Conservation (phyloP, 805 yeast genomes). For the Kuraishia cidri region DNA sequence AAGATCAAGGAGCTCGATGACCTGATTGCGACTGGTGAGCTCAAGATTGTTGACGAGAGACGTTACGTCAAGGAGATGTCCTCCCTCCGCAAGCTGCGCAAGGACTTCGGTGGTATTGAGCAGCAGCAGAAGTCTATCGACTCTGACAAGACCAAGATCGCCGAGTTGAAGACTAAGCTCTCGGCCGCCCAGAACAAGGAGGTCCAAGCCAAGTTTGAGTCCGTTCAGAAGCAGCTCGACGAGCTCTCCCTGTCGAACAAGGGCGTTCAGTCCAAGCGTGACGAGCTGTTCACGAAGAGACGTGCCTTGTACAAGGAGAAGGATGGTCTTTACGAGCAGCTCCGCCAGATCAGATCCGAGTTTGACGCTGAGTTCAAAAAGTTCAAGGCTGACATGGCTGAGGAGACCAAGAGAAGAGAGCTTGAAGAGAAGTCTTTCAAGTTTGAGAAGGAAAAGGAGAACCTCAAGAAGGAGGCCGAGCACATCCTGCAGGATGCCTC, state of each 20-base stretch:
- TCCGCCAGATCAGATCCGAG: slow-evolving; percentile 63
- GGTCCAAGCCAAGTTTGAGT: slow-evolving; percentile 59
- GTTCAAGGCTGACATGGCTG: slow-evolving; percentile 59
- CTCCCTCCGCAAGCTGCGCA: slow-evolving; percentile 68
- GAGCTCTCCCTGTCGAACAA: slow-evolving; percentile 53
- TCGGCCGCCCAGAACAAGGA: slow-evolving; percentile 51
- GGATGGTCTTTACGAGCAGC: slow-evolving; percentile 57
- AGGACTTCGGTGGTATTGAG: slow-evolving; percentile 67
- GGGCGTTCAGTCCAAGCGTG: slow-evolving; percentile 56
- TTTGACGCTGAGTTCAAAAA: slow-evolving; percentile 69
- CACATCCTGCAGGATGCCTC: slow-evolving; percentile 61
- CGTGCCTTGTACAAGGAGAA: slow-evolving; percentile 56
- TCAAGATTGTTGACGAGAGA: slow-evolving; percentile 89
- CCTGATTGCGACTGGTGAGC: slow-evolving; percentile 65
- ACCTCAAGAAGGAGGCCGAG: slow-evolving; percentile 51
- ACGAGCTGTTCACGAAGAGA: slow-evolving; percentile 55
- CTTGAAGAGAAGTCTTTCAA: slow-evolving; percentile 51
- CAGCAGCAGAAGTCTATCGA: slow-evolving; percentile 75
- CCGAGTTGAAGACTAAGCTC: slow-evolving; percentile 63
- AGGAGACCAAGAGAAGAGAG: slow-evolving; percentile 59
- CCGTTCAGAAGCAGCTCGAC: slow-evolving; percentile 60
- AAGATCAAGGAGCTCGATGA: slow-evolving; percentile 61
- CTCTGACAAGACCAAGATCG: slow-evolving; percentile 65
- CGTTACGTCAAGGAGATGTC: slow-evolving; percentile 78
- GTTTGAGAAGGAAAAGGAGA: slow-evolving; percentile 43